Base-by-base conservation (phyloP, 208 protist genomes). In the Vickermania ingenoplastis region DNA sequence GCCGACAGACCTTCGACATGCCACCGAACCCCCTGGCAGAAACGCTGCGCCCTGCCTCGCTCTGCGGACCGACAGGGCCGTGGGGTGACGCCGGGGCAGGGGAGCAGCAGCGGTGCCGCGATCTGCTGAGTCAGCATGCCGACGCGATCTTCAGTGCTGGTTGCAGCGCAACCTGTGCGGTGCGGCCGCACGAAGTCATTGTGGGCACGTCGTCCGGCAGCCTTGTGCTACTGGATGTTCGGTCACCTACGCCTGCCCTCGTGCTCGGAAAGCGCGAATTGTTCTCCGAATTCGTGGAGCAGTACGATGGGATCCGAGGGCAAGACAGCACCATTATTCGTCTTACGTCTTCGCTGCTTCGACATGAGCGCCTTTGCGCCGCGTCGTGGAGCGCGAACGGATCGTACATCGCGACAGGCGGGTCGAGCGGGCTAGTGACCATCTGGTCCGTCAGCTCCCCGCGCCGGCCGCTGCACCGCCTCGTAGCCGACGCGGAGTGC, bases 301-400 rank as follows among this genome's bases (percentile, higher is more conserved):
- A 4, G 14, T 48, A 24, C 21, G 26, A 26, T 13, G 54, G 11
- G 5, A 22, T 7, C 13, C 5, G 27, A 5, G 11, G 7, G 17
- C 14, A 59, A 7, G 54, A 14, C 14, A 24, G 25, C 5, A 7
- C 5, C 17, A 36, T 67, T 5, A 25, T 21, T 0, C 56, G 57
- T n/a, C 31, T 30, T 11, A n/a, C 65, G 1, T 60, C 62, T 17
- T 29, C 65, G 28, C 62, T 69, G 61, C 59, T 67, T 23, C 54
- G 52, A 61, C 29, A 50, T 21, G 77, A 83, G 45, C 75, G 83
- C 17, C 62, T 91, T 3, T 88, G 77, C 63, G 75, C 77, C 25
- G 71, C 79, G 11, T 67, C 81, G 51, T 91, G 77, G 79, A 88
- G 81, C 55, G 64, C 71, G 24, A 75, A 69, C 2, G 80, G 84